Evolutionary conservation across 2,329 filamentous ascomycete genomes (phyloP).

Genomic region (Colletotrichum sp.): DNA sequence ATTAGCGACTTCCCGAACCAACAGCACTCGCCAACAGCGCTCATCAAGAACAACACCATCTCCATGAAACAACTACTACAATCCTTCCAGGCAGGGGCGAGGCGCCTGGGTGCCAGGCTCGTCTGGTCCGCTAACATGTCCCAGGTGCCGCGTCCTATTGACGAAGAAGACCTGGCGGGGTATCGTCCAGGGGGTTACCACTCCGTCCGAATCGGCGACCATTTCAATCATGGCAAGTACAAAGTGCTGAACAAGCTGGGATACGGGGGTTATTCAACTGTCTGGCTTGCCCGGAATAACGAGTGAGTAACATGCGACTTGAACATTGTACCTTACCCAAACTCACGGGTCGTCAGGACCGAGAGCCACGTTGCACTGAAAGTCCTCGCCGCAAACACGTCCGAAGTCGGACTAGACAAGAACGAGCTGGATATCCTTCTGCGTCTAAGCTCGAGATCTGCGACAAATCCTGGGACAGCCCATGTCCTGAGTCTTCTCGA

Average conservation of each 20-base stretch:
- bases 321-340: background rate
- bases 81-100: background rate
- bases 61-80: background rate
- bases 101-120: background rate
- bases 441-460: background rate
- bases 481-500: background rate
- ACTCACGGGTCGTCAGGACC: background rate
- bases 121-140: background rate
- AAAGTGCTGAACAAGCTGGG: background rate
- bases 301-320: background rate
- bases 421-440: background rate
- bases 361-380: background rate
- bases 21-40: background rate
- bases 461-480: background rate
- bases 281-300: background rate
- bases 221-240: background rate
- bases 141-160: background rate
- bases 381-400: background rate
- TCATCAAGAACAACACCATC: background rate
- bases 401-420: background rate
- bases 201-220: background rate
- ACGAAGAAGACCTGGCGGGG: background rate
- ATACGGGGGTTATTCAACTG: background rate
- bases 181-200: background rate
- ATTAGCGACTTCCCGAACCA: no score